phyloP scores from a whole-genome alignment of 164 flowering plant species.

The Tetrastigma voinierianum region DNA sequence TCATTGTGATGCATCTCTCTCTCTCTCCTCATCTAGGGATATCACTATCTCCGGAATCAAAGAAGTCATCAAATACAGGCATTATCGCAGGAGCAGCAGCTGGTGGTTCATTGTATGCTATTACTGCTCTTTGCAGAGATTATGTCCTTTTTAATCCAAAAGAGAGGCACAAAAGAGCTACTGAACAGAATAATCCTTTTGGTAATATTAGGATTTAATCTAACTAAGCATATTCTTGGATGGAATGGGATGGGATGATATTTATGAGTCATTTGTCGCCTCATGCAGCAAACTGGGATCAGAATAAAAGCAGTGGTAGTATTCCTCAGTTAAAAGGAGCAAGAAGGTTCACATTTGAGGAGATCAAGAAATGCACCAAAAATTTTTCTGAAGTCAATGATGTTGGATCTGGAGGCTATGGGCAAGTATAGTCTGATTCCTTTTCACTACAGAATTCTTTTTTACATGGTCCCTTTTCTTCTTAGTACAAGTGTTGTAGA shows the following conservation, averaged over 20 bases:
- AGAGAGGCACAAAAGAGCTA: constrained; percentile 38
- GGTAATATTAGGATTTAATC: not conserved
- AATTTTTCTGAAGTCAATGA: constrained; percentile 33
- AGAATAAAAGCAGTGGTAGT: constrained; percentile 30
- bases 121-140: constrained; percentile 26
- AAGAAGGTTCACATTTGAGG: no score
- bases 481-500: not conserved
- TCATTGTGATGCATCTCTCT: not conserved
- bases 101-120: constrained; percentile 34
- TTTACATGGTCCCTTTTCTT: not conserved
- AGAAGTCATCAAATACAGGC: constrained; percentile 28
- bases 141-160: constrained; percentile 39
- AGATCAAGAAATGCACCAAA: constrained; percentile 32
- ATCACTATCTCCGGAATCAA: constrained; percentile 16
- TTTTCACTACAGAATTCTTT: not conserved
- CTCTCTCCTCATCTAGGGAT: not conserved
- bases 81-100: constrained; percentile 42
- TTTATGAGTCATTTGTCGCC: not conserved
- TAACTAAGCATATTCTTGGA: not conserved
- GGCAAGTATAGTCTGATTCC: constrained; percentile 14
- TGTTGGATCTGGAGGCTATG: constrained; percentile 19
- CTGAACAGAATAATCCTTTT: constrained; percentile 24
- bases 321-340: constrained; percentile 45
- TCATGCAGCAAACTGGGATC: constrained; percentile 34
- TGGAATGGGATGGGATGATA: not conserved